These are phyloP conservation scores for Brassica hybrid DNA, from an alignment of 441 rosid species.

Conservation along the genomic window DNA sequence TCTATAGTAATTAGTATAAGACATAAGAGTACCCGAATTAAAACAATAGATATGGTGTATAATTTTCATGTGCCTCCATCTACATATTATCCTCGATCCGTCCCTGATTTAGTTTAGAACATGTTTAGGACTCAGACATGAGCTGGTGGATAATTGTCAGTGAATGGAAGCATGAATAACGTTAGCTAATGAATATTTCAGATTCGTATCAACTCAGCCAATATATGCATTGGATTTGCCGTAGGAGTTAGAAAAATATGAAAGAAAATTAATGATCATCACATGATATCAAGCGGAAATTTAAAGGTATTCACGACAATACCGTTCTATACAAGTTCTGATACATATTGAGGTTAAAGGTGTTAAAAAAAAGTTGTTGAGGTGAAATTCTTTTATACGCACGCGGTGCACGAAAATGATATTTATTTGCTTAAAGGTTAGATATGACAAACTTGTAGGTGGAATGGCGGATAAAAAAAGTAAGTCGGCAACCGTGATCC, in stretches of 20 bases:
- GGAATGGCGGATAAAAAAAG: neutral
- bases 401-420: neutral
- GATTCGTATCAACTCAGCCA: neutral
- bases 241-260: neutral
- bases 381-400: neutral
- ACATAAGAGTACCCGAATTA: no score
- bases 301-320: conserved; percentile 6
- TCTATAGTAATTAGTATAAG: no score
- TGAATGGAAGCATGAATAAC: neutral
- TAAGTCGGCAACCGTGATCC: neutral
- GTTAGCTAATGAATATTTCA: neutral
- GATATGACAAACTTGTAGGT: neutral
- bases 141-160: neutral
- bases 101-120: neutral
- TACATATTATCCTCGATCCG: no score
- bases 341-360: no score
- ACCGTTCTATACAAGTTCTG: neutral
- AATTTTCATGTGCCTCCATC: no score
- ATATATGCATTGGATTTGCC: neutral
- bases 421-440: neutral
- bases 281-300: neutral
- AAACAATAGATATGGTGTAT: no score
- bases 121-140: neutral
- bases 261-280: neutral
- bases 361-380: neutral